Conservation (phyloP, 306 rosid genomes). For the Macrotyloma uniflorum region DNA sequence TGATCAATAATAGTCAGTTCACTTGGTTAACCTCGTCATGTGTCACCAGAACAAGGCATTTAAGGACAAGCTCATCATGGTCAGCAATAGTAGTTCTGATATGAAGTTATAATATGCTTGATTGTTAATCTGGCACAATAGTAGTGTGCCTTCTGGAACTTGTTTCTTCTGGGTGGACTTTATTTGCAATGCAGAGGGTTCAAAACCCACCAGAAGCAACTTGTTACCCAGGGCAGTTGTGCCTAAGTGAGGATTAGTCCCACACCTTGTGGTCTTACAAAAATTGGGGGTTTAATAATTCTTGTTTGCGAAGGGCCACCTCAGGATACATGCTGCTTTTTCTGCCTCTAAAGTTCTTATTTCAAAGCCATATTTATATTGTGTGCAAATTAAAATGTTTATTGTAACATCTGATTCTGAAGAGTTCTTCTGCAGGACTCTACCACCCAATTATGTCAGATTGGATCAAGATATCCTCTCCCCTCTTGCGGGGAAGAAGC, state of each 20-base stretch:
- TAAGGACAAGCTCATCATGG: not conserved
- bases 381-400: not conserved
- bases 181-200: not conserved
- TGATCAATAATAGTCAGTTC: conserved; percentile 1
- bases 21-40: not conserved
- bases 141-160: conserved; percentile 1
- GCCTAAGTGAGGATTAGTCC: conserved; percentile 10
- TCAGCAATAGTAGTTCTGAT: not conserved
- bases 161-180: not conserved
- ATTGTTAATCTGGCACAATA: not conserved
- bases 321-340: not conserved
- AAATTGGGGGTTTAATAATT: not conserved
- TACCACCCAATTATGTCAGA: conserved; percentile 75
- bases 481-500: conserved; percentile 96
- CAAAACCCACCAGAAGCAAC: not conserved
- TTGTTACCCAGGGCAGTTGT: not conserved
- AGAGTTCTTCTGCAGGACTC: conserved; percentile 56
- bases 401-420: conserved; percentile 36
- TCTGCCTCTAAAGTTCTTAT: not conserved
- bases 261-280: not conserved
- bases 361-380: not conserved
- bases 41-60: not conserved
- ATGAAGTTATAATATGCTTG: not conserved
- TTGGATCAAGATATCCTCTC: conserved; percentile 97
- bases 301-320: not conserved